Conservation (phyloP, 768 basidiomycete genomes). For the Leccinum barrowsii region DNA sequence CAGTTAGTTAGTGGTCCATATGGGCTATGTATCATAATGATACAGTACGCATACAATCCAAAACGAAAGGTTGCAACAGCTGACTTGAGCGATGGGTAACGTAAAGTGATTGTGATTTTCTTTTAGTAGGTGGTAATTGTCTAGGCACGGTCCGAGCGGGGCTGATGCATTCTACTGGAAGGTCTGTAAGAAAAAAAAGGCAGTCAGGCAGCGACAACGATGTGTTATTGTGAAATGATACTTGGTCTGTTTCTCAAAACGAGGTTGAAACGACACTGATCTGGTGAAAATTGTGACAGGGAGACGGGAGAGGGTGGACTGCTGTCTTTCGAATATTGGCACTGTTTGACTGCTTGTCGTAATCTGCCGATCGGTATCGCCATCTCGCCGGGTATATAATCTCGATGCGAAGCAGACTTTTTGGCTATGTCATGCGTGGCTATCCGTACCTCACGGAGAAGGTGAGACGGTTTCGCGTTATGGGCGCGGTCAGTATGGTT, state of each 20-base stretch:
- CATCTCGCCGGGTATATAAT: background rate
- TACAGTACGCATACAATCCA: background rate
- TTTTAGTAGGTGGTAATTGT: background rate
- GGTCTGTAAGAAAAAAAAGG: background rate
- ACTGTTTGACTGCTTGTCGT: constrained; percentile 1
- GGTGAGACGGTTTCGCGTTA: constrained; percentile 2
- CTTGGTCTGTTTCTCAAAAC: background rate
- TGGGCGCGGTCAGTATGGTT: constrained; percentile 1
- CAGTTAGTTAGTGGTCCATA: background rate
- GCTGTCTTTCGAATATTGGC: background rate
- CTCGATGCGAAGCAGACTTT: constrained; percentile 2
- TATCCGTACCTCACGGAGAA: background rate
- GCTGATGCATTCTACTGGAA: background rate
- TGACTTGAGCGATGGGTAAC: constrained; percentile 1
- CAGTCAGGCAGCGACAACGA: background rate
- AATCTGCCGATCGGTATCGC: constrained; percentile 3
- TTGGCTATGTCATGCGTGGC: constrained; percentile 5
- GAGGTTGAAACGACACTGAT: constrained; percentile 1
- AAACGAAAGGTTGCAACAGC: background rate
- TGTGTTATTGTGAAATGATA: background rate
- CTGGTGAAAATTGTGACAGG: background rate
- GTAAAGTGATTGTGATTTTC: background rate
- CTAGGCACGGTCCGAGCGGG: background rate
- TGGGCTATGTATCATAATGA: background rate
- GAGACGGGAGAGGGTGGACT: background rate